Evolutionary conservation across 2,329 filamentous ascomycete genomes (phyloP).

Genomic region (Sclerotinia trifoliorum): DNA sequence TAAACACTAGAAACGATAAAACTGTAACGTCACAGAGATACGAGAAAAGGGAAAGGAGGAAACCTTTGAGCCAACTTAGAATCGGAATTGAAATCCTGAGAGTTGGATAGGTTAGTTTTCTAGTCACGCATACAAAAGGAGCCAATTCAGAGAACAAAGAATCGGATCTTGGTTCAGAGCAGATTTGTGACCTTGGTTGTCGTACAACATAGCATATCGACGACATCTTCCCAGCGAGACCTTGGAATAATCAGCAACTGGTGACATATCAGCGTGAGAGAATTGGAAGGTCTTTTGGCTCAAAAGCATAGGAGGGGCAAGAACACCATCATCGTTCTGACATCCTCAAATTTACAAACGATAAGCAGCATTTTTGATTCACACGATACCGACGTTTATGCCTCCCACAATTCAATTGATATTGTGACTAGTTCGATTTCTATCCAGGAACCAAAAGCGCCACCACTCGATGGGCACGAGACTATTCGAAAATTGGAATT

Average conservation of each 20-base stretch:
- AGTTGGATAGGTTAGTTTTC: background rate
- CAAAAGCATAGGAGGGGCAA: background rate
- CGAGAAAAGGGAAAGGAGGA: background rate
- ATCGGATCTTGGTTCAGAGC: background rate
- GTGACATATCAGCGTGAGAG: background rate
- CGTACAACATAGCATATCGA: background rate
- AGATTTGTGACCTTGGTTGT: background rate
- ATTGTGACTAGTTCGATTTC: background rate
- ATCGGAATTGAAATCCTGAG: background rate
- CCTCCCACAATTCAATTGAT: slow-evolving; percentile 1
- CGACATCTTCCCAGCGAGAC: background rate
- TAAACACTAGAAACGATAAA: background rate
- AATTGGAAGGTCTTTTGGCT: background rate
- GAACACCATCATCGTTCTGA: background rate
- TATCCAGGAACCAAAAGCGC: background rate
- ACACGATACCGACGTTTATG: background rate
- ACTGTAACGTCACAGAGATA: background rate
- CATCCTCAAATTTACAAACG: background rate
- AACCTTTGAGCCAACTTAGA: background rate
- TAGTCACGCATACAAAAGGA: background rate
- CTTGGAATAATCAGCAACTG: background rate
- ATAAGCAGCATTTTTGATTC: background rate
- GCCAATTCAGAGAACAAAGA: background rate
- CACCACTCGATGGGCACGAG: slow-evolving; percentile 9
- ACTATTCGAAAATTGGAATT: slow-evolving; percentile 4